Evolutionary conservation across 768 basidiomycete genomes (phyloP).

Genomic region (Amanita subjunquillea): DNA sequence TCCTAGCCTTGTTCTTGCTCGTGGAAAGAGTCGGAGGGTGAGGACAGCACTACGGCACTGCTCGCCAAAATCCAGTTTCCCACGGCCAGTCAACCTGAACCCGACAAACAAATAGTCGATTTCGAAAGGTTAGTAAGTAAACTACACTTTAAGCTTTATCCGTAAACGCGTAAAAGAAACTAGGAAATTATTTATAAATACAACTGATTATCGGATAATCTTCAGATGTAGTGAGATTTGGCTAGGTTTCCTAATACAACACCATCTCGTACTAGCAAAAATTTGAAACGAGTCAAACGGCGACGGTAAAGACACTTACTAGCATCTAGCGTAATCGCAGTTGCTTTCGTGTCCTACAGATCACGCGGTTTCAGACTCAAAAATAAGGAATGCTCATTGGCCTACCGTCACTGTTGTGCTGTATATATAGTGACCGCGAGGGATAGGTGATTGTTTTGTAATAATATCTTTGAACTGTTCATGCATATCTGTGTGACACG

Average conservation of each 20-base stretch:
- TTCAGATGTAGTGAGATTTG: constrained; percentile 40
- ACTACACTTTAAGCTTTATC: too few relatives aligned
- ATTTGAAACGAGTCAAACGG: not conserved
- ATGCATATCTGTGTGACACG: constrained; percentile 37
- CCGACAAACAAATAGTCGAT: too few relatives aligned
- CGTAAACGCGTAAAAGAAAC: too few relatives aligned
- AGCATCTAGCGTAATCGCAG: constrained; percentile 48
- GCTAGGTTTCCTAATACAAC: constrained; percentile 48
- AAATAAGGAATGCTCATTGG: constrained; percentile 4
- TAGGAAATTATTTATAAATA: too few relatives aligned
- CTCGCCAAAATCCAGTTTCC: too few relatives aligned
- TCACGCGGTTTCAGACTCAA: constrained; percentile 1
- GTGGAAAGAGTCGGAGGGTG: too few relatives aligned
- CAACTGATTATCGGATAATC: too few relatives aligned
- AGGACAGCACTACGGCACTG: too few relatives aligned
- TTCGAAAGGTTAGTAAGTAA: too few relatives aligned
- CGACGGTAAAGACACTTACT: constrained; percentile 20
- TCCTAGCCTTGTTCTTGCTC: too few relatives aligned
- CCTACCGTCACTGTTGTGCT: constrained; percentile 60
- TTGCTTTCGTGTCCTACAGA: constrained; percentile 51
- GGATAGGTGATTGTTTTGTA: constrained; percentile 43
- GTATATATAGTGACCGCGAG: constrained; percentile 52
- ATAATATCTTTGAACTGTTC: constrained; percentile 63
- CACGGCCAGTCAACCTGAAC: too few relatives aligned
- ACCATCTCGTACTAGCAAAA: constrained; percentile 43